phyloP scores from a whole-genome alignment of 768 basidiomycete genomes.

The Termitomyces bulborhizus region DNA sequence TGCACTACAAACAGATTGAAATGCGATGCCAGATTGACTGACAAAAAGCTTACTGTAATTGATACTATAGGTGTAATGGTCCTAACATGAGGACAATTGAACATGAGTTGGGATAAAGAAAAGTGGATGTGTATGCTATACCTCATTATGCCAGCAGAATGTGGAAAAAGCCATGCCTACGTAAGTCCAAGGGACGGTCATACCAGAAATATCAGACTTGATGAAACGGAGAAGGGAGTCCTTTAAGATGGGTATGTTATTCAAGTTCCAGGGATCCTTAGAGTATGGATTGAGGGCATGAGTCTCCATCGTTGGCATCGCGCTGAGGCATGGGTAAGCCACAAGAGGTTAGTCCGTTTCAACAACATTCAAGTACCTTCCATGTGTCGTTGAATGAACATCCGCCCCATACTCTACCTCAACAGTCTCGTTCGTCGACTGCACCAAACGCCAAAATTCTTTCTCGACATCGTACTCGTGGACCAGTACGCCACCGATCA shows the following conservation, averaged over 20 bases:
- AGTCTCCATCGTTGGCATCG: slow-evolving; percentile 92
- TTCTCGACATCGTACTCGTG: slow-evolving; percentile 88
- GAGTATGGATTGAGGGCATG: slow-evolving; percentile 85
- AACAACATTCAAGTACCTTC: slow-evolving; percentile 56
- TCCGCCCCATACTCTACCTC: slow-evolving; percentile 99
- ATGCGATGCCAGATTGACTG: slow-evolving; percentile 10
- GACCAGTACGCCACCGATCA: slow-evolving; percentile 56
- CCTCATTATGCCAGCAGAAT: slow-evolving; percentile 99
- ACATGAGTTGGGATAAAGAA: background rate
- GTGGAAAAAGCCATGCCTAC: slow-evolving; percentile 99
- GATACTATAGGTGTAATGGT: slow-evolving; percentile 96
- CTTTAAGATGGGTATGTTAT: slow-evolving; percentile 90
- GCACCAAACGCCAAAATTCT: slow-evolving; percentile 96
- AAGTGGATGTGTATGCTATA: slow-evolving; percentile 18
- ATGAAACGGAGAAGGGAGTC: slow-evolving; percentile 95
- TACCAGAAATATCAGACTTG: slow-evolving; percentile 98
- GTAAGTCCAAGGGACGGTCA: slow-evolving; percentile 99
- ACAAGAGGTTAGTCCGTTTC: background rate
- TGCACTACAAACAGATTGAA: slow-evolving; percentile 60
- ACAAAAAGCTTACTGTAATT: slow-evolving; percentile 71
- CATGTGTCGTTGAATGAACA: slow-evolving; percentile 94
- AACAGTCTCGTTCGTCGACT: slow-evolving; percentile 84
- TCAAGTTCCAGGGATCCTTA: slow-evolving; percentile 94
- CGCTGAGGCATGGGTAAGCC: slow-evolving; percentile 40
- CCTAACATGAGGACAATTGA: slow-evolving; percentile 36